phyloP scores from a whole-genome alignment of 2,329 filamentous ascomycete species.

The Phialocephala subalpina region DNA sequence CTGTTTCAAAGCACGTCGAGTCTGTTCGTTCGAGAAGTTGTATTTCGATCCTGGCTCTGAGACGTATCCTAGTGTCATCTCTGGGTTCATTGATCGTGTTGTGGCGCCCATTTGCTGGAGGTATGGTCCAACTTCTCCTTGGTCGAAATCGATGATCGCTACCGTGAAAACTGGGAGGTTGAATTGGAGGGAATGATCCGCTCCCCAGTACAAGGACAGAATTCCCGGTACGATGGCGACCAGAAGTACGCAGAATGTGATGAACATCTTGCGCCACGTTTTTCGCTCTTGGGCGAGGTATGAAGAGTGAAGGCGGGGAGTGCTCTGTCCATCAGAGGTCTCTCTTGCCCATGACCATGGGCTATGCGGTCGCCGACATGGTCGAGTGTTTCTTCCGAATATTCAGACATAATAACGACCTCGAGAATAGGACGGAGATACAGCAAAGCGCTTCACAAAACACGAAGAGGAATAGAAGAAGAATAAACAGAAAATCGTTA shows the following conservation, averaged over 20 bases:
- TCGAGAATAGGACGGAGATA: neutral
- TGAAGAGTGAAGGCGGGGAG: conserved; percentile 22
- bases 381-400: conserved; percentile 15
- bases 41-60: conserved; percentile 21
- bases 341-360: neutral
- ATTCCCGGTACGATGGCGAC: conserved; percentile 29
- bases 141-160: conserved; percentile 33
- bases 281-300: conserved; percentile 26
- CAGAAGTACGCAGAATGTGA: conserved; percentile 26
- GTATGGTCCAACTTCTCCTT: conserved; percentile 28
- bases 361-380: neutral
- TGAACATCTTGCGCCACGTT: conserved; percentile 31
- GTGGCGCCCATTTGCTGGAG: conserved; percentile 25
- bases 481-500: neutral
- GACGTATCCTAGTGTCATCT: conserved; percentile 29
- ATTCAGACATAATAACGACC: neutral
- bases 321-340: conserved; percentile 18
- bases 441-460: neutral
- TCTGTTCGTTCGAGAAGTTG: conserved; percentile 21
- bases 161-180: conserved; percentile 31
- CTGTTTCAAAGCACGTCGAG: conserved; percentile 23
- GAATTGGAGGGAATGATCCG: conserved; percentile 27
- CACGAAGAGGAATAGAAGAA: neutral
- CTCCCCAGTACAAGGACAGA: conserved; percentile 33
- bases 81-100: conserved; percentile 17